phyloP scores from a whole-genome alignment of 2,329 filamentous ascomycete species.

The Sordariomycetes sp. region DNA sequence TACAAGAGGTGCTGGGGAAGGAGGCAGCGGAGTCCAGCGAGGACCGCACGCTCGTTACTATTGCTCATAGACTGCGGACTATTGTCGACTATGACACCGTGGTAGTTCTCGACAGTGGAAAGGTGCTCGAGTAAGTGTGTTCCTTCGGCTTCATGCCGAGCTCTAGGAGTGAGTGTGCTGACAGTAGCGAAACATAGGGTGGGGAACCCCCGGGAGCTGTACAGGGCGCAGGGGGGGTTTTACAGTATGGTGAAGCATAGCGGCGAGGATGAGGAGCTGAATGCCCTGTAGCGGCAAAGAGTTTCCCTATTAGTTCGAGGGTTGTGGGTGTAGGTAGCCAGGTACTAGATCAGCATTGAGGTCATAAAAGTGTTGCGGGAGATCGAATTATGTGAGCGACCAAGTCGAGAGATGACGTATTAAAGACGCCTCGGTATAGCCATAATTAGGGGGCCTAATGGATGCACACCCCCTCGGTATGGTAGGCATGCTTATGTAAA shows the following conservation, averaged over 20 bases:
- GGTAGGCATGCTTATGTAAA: no score
- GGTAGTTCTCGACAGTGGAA: conserved; percentile 34
- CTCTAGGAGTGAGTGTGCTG: conserved; percentile 8
- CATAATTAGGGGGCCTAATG: no score
- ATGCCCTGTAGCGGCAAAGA: not conserved
- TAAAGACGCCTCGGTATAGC: no score
- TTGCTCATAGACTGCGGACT: conserved; percentile 37
- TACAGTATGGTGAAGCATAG: conserved; percentile 46
- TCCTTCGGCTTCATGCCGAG: not conserved
- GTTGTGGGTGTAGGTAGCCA: not conserved
- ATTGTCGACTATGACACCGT: conserved; percentile 41
- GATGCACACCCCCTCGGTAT: no score
- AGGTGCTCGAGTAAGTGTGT: conserved; percentile 27
- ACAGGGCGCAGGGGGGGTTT: conserved; percentile 31
- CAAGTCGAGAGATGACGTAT: no score
- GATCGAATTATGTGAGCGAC: no score
- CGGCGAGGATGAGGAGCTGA: conserved; percentile 30
- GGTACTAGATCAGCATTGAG: no score
- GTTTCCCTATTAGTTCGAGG: not conserved
- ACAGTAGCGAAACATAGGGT: conserved; percentile 15
- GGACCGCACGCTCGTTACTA: conserved; percentile 34
- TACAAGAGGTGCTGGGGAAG: conserved; percentile 31
- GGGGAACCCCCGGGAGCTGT: conserved; percentile 36
- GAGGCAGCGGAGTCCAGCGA: conserved; percentile 33
- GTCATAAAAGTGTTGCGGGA: no score